These are phyloP conservation scores for Aureobasidium pullulans DNA, from an alignment of 2,329 filamentous ascomycete genomes.

Conservation along the genomic window DNA sequence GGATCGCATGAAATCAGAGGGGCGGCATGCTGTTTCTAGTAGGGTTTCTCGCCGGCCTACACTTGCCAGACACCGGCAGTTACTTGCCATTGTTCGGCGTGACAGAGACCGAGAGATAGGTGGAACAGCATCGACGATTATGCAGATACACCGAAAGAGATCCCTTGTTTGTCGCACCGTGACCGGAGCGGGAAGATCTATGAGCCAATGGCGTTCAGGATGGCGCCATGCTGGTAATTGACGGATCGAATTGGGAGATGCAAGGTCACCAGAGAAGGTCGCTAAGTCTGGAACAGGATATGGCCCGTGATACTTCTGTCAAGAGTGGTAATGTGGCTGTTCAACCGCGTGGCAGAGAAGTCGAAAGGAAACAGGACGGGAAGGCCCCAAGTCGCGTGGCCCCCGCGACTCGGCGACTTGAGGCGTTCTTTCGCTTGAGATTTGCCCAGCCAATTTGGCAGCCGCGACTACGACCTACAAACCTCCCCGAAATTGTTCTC, in stretches of 20 bases:
- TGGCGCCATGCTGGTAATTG: conserved; percentile 3
- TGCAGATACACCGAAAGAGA: background rate
- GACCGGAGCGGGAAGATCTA: background rate
- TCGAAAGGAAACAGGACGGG: background rate
- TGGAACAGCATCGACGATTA: background rate
- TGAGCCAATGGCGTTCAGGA: background rate
- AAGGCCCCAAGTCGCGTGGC: conserved; percentile 6
- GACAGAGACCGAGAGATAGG: background rate
- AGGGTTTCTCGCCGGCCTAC: background rate
- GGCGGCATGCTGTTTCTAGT: background rate
- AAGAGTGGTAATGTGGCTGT: conserved; percentile 9
- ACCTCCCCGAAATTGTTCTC: background rate
- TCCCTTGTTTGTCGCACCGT: background rate
- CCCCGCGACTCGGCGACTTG: background rate
- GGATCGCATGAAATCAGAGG: background rate
- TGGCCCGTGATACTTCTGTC: conserved; percentile 6
- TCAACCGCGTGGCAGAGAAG: background rate
- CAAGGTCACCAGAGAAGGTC: background rate
- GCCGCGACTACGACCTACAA: background rate
- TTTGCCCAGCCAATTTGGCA: background rate
- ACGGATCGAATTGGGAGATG: background rate
- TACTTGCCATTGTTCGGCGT: background rate
- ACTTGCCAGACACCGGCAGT: background rate
- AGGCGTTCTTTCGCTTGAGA: background rate
- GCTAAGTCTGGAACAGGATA: conserved; percentile 5